Base-by-base conservation (phyloP, 176 grass and related monocot genomes). In the Pontederia crassipes region DNA sequence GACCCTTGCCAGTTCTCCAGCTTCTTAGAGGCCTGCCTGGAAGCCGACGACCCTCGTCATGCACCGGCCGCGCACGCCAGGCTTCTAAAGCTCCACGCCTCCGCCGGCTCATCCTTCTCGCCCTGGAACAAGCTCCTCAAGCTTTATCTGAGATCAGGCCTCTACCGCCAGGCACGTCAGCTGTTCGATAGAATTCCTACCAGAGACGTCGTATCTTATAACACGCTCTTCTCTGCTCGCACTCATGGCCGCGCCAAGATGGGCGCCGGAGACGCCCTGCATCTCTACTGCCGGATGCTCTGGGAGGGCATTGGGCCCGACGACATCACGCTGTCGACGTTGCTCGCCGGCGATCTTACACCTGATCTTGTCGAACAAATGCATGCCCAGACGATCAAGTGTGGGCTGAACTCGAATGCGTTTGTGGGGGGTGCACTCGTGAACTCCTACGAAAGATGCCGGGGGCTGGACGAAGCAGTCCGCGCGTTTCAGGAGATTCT, bases 111-210 rank as follows among this genome's bases (percentile, higher is more conserved):
- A 11, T 17, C 54, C 48, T 40, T 11, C 49, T 72, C 70, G 28
- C 50, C 55, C 48, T 82, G 80, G 69, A 77, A 78, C 54, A 75
- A 70, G 40, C 49, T 75, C 48, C 75, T 78, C 4, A 17, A 8
- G 11, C 45, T 77, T 15, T 73, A 73, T 50, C 64, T 51, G 11
- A 10, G 40, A 8, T 6, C 46, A 13, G 68, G 68, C 46, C 12
- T 46, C 49, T 26, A 20, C n/a, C 16, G 10, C 12, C 5, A 18
- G 7, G 77, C 67, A 7, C 72, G 9, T 32, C 55, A 71, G 28
- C 17, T 85, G 72, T 80, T 85, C 77, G 82, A 85, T 57, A 59
- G 45, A 55, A 77, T 80, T 68, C 68, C 68, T n/a, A 16, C 67
- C 20, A 55, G 61, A 52, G 82, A 80, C 26, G 45, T 15, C 17